A percentile compares a stretch with the other conserved stretches of the same genome.
Conservation (phyloP, 257 asterid species). For the Primulina tabacum region DNA sequence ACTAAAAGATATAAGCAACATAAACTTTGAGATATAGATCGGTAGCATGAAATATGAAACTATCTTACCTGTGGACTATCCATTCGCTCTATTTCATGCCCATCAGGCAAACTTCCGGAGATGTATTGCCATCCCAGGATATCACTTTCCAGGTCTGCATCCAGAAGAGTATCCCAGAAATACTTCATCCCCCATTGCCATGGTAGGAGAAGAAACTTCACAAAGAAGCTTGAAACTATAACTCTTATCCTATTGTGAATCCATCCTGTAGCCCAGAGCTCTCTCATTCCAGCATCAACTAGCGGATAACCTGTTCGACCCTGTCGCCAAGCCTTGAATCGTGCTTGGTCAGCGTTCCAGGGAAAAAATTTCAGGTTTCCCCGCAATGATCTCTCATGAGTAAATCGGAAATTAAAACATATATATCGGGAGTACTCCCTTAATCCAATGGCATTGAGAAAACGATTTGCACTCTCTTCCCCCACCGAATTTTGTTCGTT, state of each 20-base stretch:
- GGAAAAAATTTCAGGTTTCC: constrained; percentile 67
- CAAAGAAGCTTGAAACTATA: constrained; percentile 79
- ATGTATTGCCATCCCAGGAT: constrained; percentile 94
- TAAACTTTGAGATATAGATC: too few relatives aligned
- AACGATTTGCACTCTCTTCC: constrained; percentile 54
- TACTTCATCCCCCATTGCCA: constrained; percentile 99
- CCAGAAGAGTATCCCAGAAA: constrained; percentile 94
- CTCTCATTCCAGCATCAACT: constrained; percentile 97
- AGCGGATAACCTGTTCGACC: constrained; percentile 91
- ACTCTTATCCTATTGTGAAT: constrained; percentile 79
- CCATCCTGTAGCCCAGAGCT: constrained; percentile 98
- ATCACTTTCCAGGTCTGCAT: constrained; percentile 89
- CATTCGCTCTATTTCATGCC: constrained; percentile 86
- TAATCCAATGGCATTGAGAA: constrained; percentile 68
- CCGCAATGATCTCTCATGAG: constrained; percentile 74
- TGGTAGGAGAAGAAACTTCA: constrained; percentile 79
- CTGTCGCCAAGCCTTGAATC: constrained; percentile 88
- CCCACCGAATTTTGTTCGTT: constrained; percentile 56
- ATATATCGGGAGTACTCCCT: constrained; percentile 90
- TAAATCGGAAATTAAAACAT: constrained; percentile 83
- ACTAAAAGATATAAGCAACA: neutral
- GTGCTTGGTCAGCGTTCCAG: constrained; percentile 62
- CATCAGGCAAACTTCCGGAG: constrained; percentile 90
- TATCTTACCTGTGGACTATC: constrained; percentile 82
- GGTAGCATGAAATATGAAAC: neutral